Base-by-base conservation (phyloP, 2,329 filamentous ascomycete species). In the Cryphonectria carpinicola region DNA sequence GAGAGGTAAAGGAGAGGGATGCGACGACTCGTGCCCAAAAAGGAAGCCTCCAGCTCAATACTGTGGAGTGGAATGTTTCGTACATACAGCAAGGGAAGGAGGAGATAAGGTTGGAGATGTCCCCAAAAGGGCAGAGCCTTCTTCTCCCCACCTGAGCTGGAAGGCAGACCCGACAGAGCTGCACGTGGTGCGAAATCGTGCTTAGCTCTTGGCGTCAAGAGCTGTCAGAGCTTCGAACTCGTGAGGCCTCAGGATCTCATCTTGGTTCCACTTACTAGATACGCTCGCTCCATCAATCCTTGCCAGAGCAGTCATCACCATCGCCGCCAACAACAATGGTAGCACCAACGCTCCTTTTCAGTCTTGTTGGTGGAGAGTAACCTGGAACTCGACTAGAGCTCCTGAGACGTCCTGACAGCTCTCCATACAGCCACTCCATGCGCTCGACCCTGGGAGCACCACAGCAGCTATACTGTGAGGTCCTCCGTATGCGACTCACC, bases 101-200 rank as follows among this genome's bases (percentile, higher is more conserved):
- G 65, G 52, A 54, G 67, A 43, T 61, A 61, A 67, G 60, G 37
- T 28, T 61, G 58, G 58, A 11, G 17, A 32, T 39, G 32, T 37
- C 19, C 58, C 32, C 13, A 32, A 49, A 22, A 70, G 14, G 14
- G 6, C 22, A 49, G 54, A 32, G 54, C 54, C 54, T 35, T 67
- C 64, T 67, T 64, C 67, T 60, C 58, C 46, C 14, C 32, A 52
- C 19, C 35, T 14, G 37, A 28, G 63, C 62, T 2, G 60, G 69
- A 28, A 67, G 63, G 70, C 46, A 41, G 37, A 67, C 25, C 70
- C 67, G 67, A 52, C 37, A 3, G 28, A 64, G 39, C 52, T 72
- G 39, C 60, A n/a, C 46, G 37, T 25, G 63, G 25, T 49, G 19
- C 28, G 25, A 22, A 32, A 32, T 35, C n/a, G 8, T 37, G 4